A percentile compares a stretch with the other conserved stretches of the same genome.
Conservation (phyloP, 768 basidiomycete genomes). For the Serendipita sp. region DNA sequence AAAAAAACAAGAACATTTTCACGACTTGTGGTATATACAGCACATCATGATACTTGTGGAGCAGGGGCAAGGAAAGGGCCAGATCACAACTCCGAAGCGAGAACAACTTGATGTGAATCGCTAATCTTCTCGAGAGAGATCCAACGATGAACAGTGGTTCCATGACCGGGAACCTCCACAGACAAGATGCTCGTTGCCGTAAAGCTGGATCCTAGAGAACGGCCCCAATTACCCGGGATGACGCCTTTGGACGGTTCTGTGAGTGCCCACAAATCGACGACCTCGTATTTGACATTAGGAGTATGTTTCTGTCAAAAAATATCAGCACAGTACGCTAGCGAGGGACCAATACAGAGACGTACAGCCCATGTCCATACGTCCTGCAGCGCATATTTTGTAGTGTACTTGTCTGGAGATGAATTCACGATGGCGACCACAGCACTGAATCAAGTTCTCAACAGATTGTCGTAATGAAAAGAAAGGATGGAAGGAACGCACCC, state of each 20-base stretch:
- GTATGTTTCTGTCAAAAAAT: not conserved
- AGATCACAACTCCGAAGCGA: too few species aligned
- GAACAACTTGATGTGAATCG: too few species aligned
- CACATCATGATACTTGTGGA: too few species aligned
- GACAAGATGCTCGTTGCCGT: not conserved
- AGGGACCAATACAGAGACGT: not conserved
- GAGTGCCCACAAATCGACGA: not conserved
- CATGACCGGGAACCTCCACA: not conserved
- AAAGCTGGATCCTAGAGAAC: not conserved
- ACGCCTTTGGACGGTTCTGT: not conserved
- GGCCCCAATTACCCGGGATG: not conserved
- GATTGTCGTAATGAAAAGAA: not conserved
- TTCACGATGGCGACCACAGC: slow-evolving; percentile 25
- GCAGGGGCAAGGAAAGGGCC: too few species aligned
- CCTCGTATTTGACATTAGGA: not conserved
- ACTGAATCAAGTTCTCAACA: slow-evolving; percentile 6
- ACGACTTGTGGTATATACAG: too few species aligned
- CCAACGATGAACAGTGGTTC: not conserved
- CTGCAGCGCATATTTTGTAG: slow-evolving; percentile 17
- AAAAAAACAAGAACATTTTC: too few species aligned
- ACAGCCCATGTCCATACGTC: slow-evolving; percentile 18
- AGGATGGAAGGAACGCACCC: slow-evolving; percentile 15
- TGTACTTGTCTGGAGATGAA: slow-evolving; percentile 20
- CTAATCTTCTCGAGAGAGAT: too few species aligned
- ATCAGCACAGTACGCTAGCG: not conserved